Evolutionary conservation across 108 stramenopile genomes (phyloP).

Genomic region (Skeletonema costatum): DNA sequence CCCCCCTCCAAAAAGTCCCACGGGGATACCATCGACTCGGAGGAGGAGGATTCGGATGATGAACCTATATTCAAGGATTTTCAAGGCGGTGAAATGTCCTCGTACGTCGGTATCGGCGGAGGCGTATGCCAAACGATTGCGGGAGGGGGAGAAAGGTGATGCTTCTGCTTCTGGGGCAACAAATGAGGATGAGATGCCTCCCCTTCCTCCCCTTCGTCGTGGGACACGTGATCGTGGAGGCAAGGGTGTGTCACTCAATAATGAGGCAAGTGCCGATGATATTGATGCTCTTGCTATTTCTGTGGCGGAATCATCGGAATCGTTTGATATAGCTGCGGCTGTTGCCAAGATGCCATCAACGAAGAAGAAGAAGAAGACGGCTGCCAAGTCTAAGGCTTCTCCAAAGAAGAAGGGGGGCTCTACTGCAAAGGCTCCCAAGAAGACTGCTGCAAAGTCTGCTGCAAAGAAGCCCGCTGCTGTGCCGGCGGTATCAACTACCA

Average conservation of each 20-base stretch:
- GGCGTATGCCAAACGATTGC: slow-evolving; percentile 18
- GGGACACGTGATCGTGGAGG: not conserved
- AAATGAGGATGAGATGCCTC: not conserved
- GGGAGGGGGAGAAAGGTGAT: not conserved
- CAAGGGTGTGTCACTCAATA: not conserved
- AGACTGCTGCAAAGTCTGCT: not conserved
- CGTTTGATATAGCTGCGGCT: not conserved
- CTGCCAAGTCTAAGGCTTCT: not conserved
- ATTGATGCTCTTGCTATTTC: not conserved
- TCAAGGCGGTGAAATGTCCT: slow-evolving; percentile 13
- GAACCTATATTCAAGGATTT: not conserved
- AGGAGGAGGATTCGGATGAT: not conserved
- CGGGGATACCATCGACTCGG: not conserved
- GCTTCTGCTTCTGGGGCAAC: not conserved
- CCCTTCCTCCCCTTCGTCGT: not conserved
- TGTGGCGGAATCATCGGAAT: not conserved
- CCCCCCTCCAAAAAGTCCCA: not conserved
- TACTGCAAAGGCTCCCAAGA: not conserved
- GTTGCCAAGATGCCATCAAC: not conserved
- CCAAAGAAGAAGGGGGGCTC: not conserved
- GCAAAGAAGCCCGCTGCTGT: not conserved
- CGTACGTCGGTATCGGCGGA: slow-evolving; percentile 14
- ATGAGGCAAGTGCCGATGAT: not conserved
- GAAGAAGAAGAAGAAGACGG: not conserved
- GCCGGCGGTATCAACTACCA: not conserved